A percentile compares a stretch with the other conserved stretches of the same genome.
Evolutionary conservation across 1,284 basidiomycete genomes (phyloP).

Genomic region (Cryptococcus jaspeensis): DNA sequence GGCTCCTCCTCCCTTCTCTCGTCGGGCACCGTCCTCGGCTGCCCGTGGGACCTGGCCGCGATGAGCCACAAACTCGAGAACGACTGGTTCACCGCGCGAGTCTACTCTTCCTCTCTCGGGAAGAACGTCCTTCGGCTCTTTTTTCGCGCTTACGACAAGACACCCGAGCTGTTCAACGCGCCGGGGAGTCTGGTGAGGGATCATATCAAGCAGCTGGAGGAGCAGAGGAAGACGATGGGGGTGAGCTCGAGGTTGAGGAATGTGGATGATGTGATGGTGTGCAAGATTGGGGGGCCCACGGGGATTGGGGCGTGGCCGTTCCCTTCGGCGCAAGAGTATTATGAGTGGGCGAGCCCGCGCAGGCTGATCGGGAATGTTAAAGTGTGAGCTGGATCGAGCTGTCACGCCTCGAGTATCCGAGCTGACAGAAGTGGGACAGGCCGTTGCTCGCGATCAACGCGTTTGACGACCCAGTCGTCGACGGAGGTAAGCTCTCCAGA

Average conservation of each 20-base stretch:
- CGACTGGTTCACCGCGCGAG: slow-evolving; percentile 63
- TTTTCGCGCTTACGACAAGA: slow-evolving; percentile 58
- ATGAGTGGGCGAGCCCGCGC: slow-evolving; percentile 61
- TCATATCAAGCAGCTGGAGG: slow-evolving; percentile 20
- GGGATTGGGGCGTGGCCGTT: slow-evolving; percentile 68
- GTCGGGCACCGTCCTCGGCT: slow-evolving; percentile 74
- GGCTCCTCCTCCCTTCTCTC: slow-evolving; percentile 71
- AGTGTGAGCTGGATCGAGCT: slow-evolving; percentile 28
- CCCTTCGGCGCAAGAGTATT: slow-evolving; percentile 74
- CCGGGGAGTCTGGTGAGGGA: slow-evolving; percentile 16
- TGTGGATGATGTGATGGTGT: slow-evolving; percentile 62
- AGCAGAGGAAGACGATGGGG: slow-evolving; percentile 16
- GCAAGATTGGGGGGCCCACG: slow-evolving; percentile 71
- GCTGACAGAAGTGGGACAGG: slow-evolving; percentile 22
- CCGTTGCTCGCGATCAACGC: slow-evolving; percentile 77
- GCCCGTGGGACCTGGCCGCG: slow-evolving; percentile 53
- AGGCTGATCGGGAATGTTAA: slow-evolving; percentile 42
- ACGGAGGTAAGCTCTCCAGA: slow-evolving; percentile 50
- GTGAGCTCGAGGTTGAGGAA: slow-evolving; percentile 22
- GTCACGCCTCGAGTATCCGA: background rate
- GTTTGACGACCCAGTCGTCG: slow-evolving; percentile 84
- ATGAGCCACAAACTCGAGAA: slow-evolving; percentile 57
- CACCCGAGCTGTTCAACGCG: slow-evolving; percentile 30
- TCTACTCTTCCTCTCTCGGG: slow-evolving; percentile 84
- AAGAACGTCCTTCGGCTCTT: slow-evolving; percentile 70